Evolutionary conservation across 2,329 filamentous ascomycete genomes (phyloP).

Genomic region (Aspergillus felis): DNA sequence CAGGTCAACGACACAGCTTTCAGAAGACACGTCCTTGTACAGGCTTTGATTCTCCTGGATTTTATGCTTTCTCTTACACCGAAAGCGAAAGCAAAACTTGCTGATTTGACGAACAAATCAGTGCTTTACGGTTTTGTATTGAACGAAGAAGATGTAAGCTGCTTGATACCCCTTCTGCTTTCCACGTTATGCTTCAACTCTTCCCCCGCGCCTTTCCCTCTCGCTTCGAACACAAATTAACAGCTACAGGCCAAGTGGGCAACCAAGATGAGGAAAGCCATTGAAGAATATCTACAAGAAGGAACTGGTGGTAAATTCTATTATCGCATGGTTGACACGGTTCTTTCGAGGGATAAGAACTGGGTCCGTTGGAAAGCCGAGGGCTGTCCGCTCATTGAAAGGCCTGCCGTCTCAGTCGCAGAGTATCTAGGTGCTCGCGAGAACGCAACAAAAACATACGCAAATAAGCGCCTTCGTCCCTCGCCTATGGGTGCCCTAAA

Average conservation of each 20-base stretch:
- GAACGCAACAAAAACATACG: constrained; percentile 61
- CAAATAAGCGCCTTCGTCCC: constrained; percentile 66
- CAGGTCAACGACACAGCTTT: constrained; percentile 93
- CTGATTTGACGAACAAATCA: constrained; percentile 74
- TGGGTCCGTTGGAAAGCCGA: constrained; percentile 99
- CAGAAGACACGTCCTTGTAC: constrained; percentile 87
- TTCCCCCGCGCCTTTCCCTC: not conserved
- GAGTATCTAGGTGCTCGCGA: constrained; percentile 68
- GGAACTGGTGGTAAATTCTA: constrained; percentile 87
- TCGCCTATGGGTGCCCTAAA: constrained; percentile 69
- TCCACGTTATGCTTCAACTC: not conserved
- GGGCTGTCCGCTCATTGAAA: constrained; percentile 82
- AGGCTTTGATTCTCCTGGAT: constrained; percentile 89
- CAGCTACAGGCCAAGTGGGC: constrained; percentile 72
- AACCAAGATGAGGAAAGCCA: constrained; percentile 68
- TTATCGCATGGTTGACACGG: constrained; percentile 93
- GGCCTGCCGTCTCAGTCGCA: constrained; percentile 63
- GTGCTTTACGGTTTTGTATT: constrained; percentile 79
- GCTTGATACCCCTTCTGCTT: not conserved
- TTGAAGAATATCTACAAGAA: constrained; percentile 77
- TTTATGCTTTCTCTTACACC: constrained; percentile 89
- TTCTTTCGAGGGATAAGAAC: constrained; percentile 92
- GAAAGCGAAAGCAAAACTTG: constrained; percentile 73
- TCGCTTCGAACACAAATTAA: constrained; percentile 7
- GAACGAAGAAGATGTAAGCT: constrained; percentile 72